phyloP scores from a whole-genome alignment of 345 rosid species.

The Hibiscus trionum region DNA sequence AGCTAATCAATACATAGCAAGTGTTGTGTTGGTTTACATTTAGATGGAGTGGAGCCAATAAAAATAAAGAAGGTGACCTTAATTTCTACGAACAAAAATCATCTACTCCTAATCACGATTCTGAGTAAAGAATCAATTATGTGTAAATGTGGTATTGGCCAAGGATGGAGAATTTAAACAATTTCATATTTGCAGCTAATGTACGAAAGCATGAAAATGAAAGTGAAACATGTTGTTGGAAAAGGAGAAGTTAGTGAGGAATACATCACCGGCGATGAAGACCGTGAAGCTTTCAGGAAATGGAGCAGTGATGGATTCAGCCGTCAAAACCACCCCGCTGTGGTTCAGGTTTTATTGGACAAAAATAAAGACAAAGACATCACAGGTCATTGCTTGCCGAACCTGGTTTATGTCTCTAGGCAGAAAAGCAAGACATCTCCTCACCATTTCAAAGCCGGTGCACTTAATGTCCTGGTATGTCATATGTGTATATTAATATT shows the following conservation, averaged over 20 bases:
- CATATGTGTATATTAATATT: too few relatives aligned
- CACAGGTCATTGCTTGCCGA: constrained; percentile 18
- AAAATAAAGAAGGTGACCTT: too few relatives aligned
- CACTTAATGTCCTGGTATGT: constrained; percentile 22
- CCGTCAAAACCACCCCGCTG: constrained; percentile 43
- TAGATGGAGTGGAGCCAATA: too few relatives aligned
- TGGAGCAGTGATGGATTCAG: constrained; percentile 32
- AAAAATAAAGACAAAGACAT: constrained; percentile 18
- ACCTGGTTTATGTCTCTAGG: constrained; percentile 27
- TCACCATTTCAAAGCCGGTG: constrained; percentile 39
- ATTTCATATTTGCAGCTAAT: constrained; percentile 19
- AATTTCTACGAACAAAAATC: too few relatives aligned
- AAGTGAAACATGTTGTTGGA: constrained; percentile 27
- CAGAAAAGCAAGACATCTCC: constrained; percentile 19
- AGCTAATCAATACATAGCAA: too few relatives aligned
- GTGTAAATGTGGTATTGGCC: too few relatives aligned
- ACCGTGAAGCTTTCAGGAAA: constrained; percentile 20
- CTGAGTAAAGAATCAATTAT: too few relatives aligned
- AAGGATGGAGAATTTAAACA: too few relatives aligned
- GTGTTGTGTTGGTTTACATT: too few relatives aligned
- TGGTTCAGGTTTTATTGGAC: constrained; percentile 33
- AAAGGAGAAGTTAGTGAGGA: constrained; percentile 31
- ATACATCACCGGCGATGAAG: constrained; percentile 2
- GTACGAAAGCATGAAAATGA: constrained; percentile 45
- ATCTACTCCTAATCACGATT: too few relatives aligned